These are phyloP conservation scores for Diplodia intermedia DNA, from an alignment of 2,329 filamentous ascomycete genomes.

Conservation along the genomic window DNA sequence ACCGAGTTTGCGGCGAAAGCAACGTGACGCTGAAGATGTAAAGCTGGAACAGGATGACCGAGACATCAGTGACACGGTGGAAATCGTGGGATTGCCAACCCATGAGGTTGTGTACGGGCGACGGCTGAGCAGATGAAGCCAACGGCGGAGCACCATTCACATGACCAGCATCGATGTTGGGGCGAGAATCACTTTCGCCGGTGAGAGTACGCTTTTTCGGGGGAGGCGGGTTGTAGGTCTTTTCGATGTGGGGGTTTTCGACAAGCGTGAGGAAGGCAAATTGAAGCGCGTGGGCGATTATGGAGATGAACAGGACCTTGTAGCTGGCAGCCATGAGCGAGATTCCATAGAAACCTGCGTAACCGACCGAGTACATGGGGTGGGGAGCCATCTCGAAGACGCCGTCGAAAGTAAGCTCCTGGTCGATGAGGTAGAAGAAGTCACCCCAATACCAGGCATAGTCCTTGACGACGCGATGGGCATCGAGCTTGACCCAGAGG, in stretches of 20 bases:
- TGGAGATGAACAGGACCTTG: conserved; percentile 95
- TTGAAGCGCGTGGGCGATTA: conserved; percentile 91
- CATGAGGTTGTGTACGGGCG: conserved; percentile 80
- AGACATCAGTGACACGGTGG: conserved; percentile 84
- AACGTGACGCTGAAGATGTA: conserved; percentile 78
- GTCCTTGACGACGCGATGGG: conserved; percentile 96
- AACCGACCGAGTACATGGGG: conserved; percentile 98
- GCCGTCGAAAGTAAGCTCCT: conserved; percentile 96
- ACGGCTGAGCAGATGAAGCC: conserved; percentile 61
- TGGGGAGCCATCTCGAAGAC: conserved; percentile 99
- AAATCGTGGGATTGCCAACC: conserved; percentile 85
- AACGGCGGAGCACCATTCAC: conserved; percentile 46
- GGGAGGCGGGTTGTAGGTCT: conserved; percentile 91
- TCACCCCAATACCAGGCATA: conserved; percentile 99
- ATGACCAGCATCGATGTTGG: conserved; percentile 47
- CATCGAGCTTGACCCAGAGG: conserved; percentile 97
- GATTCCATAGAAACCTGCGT: conserved; percentile 97
- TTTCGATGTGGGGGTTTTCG: conserved; percentile 97
- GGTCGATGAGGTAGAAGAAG: conserved; percentile 98
- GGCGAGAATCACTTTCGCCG: conserved; percentile 33
- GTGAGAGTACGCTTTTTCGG: conserved; percentile 63
- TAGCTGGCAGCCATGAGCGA: conserved; percentile 98
- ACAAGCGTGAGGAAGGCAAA: conserved; percentile 90
- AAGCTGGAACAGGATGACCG: conserved; percentile 75
- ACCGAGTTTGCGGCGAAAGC: conserved; percentile 76